Percentiles rank a stretch among this genome's conserved stretches.
phyloP scores from a whole-genome alignment of 257 asterid species.

The Thymus quinquecostatus region DNA sequence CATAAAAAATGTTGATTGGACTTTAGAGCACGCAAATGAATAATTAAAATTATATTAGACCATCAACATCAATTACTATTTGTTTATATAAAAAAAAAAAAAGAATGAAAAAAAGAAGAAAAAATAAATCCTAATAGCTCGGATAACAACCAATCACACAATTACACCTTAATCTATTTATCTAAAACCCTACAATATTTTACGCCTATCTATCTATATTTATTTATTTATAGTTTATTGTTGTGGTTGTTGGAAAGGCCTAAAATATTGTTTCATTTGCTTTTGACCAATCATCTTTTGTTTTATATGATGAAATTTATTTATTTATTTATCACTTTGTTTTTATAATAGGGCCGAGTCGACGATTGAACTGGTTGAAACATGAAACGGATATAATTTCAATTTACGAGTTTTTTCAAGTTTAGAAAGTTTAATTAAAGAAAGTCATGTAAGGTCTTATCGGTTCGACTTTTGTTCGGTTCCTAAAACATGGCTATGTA shows the following conservation, averaged over 20 bases:
- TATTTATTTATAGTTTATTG: not conserved
- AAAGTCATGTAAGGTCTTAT: too few species aligned
- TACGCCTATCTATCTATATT: too few species aligned
- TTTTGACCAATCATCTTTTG: conserved; percentile 30
- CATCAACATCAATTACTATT: too few species aligned
- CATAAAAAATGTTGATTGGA: conserved; percentile 7
- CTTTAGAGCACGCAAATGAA: conserved; percentile 8
- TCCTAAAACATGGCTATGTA: too few species aligned
- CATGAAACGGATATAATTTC: too few species aligned
- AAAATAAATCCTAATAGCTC: not conserved
- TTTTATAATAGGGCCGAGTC: too few species aligned
- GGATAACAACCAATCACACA: conserved; percentile 29
- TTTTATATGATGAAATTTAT: conserved; percentile 13
- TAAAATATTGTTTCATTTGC: conserved; percentile 27
- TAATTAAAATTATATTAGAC: not conserved
- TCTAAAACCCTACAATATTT: not conserved
- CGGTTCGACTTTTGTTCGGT: too few species aligned
- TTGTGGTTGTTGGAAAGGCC: conserved; percentile 32
- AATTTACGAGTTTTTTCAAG: too few species aligned
- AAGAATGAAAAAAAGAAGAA: too few species aligned
- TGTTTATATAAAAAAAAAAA: too few species aligned
- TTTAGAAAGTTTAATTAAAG: too few species aligned
- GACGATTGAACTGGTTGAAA: too few species aligned
- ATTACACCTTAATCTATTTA: conserved; percentile 23
- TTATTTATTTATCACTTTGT: not conserved